These are phyloP conservation scores for Lecanicillium sp. DNA, from an alignment of 2,329 filamentous ascomycete species.

Conservation along the genomic window DNA sequence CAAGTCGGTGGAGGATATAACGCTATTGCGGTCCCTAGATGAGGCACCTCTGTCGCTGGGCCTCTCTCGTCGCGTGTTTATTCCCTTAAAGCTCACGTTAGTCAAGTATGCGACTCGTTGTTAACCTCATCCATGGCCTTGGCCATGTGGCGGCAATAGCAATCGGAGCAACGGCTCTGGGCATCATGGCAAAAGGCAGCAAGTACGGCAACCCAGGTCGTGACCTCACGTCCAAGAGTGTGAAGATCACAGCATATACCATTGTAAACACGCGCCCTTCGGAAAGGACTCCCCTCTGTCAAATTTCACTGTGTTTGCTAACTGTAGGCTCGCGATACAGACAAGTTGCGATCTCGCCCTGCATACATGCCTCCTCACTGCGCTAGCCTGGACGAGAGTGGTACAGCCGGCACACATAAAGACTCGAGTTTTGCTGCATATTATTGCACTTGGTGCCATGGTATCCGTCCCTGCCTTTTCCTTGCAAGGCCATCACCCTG, in stretches of 20 bases:
- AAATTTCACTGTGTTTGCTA: background rate
- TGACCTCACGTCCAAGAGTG: background rate
- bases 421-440: background rate
- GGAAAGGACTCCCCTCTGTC: background rate
- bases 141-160: background rate
- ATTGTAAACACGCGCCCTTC: background rate
- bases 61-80: background rate
- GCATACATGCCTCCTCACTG: background rate
- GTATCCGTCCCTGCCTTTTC: background rate
- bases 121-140: background rate
- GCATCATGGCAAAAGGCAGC: background rate
- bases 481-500: background rate
- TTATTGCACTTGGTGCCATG: background rate
- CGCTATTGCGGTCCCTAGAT: too few species aligned
- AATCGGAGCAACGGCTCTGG: background rate
- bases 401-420: background rate
- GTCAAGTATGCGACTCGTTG: background rate
- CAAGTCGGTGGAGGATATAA: too few species aligned
- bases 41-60: background rate
- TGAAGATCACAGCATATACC: background rate
- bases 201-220: background rate
- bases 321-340: background rate
- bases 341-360: background rate
- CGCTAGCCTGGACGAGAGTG: background rate
- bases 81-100: background rate